phyloP scores from a whole-genome alignment of 2,329 filamentous ascomycete species.

The Colletotrichum tanaceti region DNA sequence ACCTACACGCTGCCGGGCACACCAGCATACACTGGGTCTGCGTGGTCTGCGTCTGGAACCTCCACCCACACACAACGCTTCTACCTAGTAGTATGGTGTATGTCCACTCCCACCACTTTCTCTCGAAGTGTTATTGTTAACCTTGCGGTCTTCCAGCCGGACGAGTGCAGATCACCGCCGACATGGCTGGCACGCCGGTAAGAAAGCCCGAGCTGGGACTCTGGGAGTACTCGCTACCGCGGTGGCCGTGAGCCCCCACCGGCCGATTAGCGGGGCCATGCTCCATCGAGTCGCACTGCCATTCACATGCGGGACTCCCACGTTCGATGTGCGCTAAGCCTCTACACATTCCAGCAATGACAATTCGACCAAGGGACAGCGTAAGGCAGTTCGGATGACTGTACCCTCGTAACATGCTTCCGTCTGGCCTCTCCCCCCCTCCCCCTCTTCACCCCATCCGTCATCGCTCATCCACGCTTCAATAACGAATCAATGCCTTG shows the following conservation, averaged over 20 bases:
- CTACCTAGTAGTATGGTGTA: no score
- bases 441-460: constrained; percentile 19
- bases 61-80: constrained; percentile 18
- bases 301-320: constrained; percentile 10
- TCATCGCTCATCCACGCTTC: constrained; percentile 18
- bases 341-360: constrained; percentile 19
- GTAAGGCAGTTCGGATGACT: not conserved
- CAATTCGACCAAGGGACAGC: constrained; percentile 2
- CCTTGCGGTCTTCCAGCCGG: not conserved
- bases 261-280: constrained; percentile 17
- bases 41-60: constrained; percentile 24
- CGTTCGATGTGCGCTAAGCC: constrained; percentile 24
- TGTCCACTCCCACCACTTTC: constrained; percentile 12
- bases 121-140: not conserved
- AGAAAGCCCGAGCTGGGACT: not conserved
- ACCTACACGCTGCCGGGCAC: not conserved
- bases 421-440: not conserved
- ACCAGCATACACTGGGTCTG: constrained; percentile 5
- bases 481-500: constrained; percentile 14
- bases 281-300: constrained; percentile 3
- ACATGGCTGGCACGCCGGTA: not conserved
- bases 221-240: constrained; percentile 4
- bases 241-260: constrained; percentile 22
- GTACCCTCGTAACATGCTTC: constrained; percentile 26
- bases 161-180: constrained; percentile 18